Evolutionary conservation across 1,139 yeast genomes (phyloP).

Genomic region (Blastobotrys illinoisensis): DNA sequence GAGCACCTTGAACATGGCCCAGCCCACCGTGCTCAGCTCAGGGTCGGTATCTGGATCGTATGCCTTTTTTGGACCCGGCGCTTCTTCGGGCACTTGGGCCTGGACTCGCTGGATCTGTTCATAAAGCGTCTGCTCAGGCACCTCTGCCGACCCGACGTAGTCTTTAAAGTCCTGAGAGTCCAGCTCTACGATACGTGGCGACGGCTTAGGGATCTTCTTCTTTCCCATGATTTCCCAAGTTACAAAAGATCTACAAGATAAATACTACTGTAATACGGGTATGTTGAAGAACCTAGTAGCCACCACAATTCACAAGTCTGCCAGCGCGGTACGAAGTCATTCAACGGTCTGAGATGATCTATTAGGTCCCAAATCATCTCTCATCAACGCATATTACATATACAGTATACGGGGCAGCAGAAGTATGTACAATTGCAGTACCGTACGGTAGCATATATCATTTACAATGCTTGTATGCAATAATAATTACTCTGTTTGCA

Average conservation of each 20-base stretch:
- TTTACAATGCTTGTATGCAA: too few species aligned
- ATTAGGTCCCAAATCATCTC: background rate
- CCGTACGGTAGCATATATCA: too few species aligned
- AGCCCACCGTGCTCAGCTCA: conserved; percentile 23
- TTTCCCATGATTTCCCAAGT: too few species aligned
- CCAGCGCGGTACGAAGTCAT: background rate
- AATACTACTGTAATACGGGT: too few species aligned
- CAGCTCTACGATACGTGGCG: conserved; percentile 22
- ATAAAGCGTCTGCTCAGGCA: conserved; percentile 26
- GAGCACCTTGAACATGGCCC: conserved; percentile 25
- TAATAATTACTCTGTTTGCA: too few species aligned
- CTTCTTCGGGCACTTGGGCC: conserved; percentile 7
- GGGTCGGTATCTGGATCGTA: conserved; percentile 15
- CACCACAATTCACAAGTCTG: too few species aligned
- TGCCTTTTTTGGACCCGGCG: background rate
- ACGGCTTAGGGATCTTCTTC: conserved; percentile 4
- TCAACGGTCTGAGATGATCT: background rate
- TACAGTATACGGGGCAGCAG: too few species aligned
- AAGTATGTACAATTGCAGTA: too few species aligned
- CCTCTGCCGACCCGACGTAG: conserved; percentile 22
- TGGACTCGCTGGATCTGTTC: conserved; percentile 27
- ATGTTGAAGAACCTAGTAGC: too few species aligned
- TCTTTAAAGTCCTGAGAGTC: conserved; percentile 19
- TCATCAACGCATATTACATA: background rate
- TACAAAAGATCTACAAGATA: too few species aligned